phyloP scores from a whole-genome alignment of 2,329 filamentous ascomycete species.

The Aspergillus pseudoterreus region DNA sequence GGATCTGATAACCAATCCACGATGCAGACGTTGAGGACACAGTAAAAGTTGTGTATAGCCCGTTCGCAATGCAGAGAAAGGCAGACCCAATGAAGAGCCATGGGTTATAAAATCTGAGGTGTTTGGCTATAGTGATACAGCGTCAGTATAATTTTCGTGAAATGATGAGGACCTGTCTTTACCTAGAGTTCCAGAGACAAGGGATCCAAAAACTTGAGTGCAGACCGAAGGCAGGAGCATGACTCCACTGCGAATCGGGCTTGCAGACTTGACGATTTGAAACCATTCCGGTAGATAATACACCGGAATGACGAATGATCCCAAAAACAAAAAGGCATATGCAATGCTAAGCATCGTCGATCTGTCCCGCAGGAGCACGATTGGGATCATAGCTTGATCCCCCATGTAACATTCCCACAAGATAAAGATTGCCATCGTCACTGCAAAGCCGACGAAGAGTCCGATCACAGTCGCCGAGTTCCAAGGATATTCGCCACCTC shows the following conservation, averaged over 20 bases:
- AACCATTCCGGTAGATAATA: conserved; percentile 19
- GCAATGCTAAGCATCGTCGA: conserved; percentile 1
- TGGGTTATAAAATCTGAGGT: conserved; percentile 7
- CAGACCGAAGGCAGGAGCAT: conserved; percentile 13
- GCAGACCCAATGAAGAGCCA: conserved; percentile 8
- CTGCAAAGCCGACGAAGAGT: conserved; percentile 14
- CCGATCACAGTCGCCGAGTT: conserved; percentile 20
- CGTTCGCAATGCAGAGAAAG: conserved; percentile 4
- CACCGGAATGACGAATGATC: conserved; percentile 8
- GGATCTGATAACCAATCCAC: conserved; percentile 6
- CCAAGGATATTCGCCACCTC: conserved; percentile 19
- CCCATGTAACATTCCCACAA: conserved; percentile 3
- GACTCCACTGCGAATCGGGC: conserved; percentile 10
- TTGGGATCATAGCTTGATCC: conserved; percentile 3
- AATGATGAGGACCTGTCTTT: background rate
- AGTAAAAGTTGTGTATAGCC: conserved; percentile 7
- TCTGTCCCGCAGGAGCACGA: background rate
- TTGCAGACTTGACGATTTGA: conserved; percentile 10
- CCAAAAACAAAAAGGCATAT: conserved; percentile 5
- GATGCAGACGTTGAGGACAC: background rate
- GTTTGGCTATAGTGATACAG: conserved; percentile 1
- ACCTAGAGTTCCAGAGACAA: conserved; percentile 7
- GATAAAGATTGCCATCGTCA: background rate
- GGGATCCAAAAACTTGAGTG: conserved; percentile 5
- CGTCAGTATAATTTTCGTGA: conserved; percentile 2